Evolutionary conservation across 352 stramenopile genomes (phyloP), one percentile per base, ranked within the genome.

Genomic region (Phytophthora sojae): DNA sequence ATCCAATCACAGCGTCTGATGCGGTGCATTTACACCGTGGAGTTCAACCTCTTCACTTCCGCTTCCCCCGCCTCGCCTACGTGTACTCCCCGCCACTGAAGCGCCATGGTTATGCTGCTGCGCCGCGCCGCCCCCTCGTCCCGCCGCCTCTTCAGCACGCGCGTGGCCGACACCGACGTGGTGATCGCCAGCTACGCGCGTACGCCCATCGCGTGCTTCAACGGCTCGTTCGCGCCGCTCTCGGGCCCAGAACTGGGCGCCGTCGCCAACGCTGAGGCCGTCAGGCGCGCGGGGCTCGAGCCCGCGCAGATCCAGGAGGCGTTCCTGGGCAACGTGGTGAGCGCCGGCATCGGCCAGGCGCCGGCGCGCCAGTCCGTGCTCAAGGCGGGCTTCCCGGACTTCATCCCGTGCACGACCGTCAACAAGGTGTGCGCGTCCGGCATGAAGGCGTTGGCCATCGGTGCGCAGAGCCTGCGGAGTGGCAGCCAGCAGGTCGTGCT

Each of bases 381-480:
- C 37, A 96, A 96, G 72, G 93, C 88, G 11, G 96, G 96, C 5
- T 90, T 99, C 67, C 89, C 91, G 2, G 81, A 96, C 63, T 92
- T 81, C 19, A 98, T 98, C 39, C 91, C 97, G 37, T 99, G 96
- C 82, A 99, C 97, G 47, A 99, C 98, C 0, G 81, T 99, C 9
- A 99, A 99, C 86, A 99, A 99, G 76, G 97, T 99, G 25, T 99
- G 98, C 77, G 97, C 96, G 3, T 97, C 85, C 2, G 96, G 95
- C 32, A 98, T 99, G 93, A 99, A 99, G 77, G 60, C 89, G 42
- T 45, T 96, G 63, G 85, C 87, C 4, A 81, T 98, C 62, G 89
- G 80, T 2, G 78, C 95, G 49, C 91, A 98, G 81, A 95, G 86
- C 66, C 93, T 99, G 52, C 89, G 94, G 81, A 85, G 82, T 19